phyloP scores from a whole-genome alignment of 192 early-diverging fungal genomes.

The Backusella sp. region DNA sequence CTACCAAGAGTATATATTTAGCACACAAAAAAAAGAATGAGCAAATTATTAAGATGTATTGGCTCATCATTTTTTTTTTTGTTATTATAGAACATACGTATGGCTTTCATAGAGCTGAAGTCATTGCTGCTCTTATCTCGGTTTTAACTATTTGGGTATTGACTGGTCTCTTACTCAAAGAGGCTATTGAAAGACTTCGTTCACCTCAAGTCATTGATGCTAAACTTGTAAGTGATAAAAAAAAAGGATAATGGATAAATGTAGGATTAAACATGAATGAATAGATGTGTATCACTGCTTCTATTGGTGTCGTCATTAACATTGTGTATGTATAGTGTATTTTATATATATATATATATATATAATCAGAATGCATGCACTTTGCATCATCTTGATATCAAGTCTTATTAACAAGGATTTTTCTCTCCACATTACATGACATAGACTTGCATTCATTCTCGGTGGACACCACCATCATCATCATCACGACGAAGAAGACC shows the following conservation, averaged over 20 bases:
- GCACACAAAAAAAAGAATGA: conserved; percentile 9
- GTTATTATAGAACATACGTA: conserved; percentile 52
- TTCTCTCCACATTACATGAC: not conserved
- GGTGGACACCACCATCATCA: conserved; percentile 53
- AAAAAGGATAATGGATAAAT: no score
- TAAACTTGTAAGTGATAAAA: conserved; percentile 38
- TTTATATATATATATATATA: not conserved
- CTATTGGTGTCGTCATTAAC: conserved; percentile 75
- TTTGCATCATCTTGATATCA: not conserved
- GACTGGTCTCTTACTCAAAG: conserved; percentile 61
- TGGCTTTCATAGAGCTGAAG: conserved; percentile 78
- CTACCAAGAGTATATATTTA: conserved; percentile 49
- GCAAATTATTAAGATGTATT: no score
- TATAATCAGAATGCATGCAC: not conserved
- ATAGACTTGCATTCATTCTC: conserved; percentile 53
- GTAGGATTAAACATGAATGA: not conserved
- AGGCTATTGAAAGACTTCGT: conserved; percentile 67
- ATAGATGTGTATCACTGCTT: conserved; percentile 67
- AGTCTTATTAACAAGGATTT: not conserved
- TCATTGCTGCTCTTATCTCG: conserved; percentile 74
- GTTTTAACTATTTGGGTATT: conserved; percentile 79
- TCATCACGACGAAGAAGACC: conserved; percentile 31
- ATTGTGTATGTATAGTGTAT: conserved; percentile 54
- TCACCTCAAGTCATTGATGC: conserved; percentile 65
- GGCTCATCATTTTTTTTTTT: not conserved